Conservation (phyloP, 2,329 filamentous ascomycete genomes). For the Daldinia sp. region DNA sequence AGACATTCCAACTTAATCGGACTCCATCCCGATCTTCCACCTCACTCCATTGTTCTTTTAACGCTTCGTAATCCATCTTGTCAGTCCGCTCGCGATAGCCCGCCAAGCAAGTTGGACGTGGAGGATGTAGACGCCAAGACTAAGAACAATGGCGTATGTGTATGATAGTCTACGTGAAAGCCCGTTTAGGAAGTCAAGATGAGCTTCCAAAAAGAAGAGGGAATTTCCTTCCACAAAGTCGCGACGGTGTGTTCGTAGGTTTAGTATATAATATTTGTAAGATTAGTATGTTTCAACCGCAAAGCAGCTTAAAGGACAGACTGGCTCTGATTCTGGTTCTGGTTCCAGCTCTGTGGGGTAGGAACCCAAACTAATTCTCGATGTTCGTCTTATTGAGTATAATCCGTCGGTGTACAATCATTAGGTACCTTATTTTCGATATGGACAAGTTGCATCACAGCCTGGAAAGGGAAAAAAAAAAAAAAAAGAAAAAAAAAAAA, state of each 20-base stretch:
- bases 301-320: conserved; percentile 24
- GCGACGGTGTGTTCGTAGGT: not conserved
- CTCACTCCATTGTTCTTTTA: conserved; percentile 97
- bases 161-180: not conserved
- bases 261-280: not conserved
- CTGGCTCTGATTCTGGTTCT: no score
- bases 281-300: conserved; percentile 3
- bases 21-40: conserved; percentile 96
- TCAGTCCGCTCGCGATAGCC: conserved; percentile 12
- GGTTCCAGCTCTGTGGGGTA: conserved; percentile 21
- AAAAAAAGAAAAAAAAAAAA: conserved; percentile 19
- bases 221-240: not conserved
- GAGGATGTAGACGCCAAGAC: no score
- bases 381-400: conserved; percentile 20
- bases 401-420: not conserved
- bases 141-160: no score
- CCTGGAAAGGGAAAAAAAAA: conserved; percentile 11
- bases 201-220: not conserved
- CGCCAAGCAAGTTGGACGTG: conserved; percentile 21
- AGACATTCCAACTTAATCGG: conserved; percentile 97
- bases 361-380: conserved; percentile 9
- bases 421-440: conserved; percentile 7
- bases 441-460: conserved; percentile 36
- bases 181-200: not conserved
- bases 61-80: conserved; percentile 86